Evolutionary conservation across 1,284 basidiomycete species (phyloP), one percentile per base, ranked within the genome.

Genomic region (Pisolithus thermaeus): DNA sequence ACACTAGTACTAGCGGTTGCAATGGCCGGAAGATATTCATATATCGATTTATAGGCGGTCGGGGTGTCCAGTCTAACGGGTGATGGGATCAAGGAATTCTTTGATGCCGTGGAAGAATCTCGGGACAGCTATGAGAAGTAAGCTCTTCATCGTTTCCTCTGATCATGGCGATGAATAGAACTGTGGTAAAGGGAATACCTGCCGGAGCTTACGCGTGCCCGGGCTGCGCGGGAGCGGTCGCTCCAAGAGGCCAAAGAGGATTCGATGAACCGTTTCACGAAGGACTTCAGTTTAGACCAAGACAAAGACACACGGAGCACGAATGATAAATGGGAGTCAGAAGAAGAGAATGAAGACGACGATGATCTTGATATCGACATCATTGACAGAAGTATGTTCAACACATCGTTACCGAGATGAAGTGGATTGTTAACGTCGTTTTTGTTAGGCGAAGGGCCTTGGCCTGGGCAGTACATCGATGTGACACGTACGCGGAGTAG

Each of bases 11-110:
- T 5, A 14, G 20, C 11, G 30, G 12, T 32, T 37, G 14, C 27
- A 51, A 32, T 36, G 7, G 25, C 28, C 53, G 18, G 36, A 43
- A 45, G 11, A 27, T 6, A 30, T 55, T 39, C 43, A 42, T 54
- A 41, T 49, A 27, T 5, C 23, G 14, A 23, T 28, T 50, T 45
- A 11, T 60, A 95, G 92, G 83, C 95, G 7, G 95, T 99, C 11
- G 95, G 96, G 22, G 94, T 99, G 8, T 96, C 92, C 12, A 96
- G 96, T 41, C 80, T 93, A 76, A 98, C 97, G 0, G 97, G 97
- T 11, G 87, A 84, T 46, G 97, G 97, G 5, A 83, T 99, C 66
- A 77, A 86, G 56, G 89, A 90, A 50, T 97, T 99, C 67, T 89
- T 99, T 62, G 80, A 85, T 18, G 93, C 93, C 0, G 93, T 99